Percentiles rank a stretch among this genome's conserved stretches.
phyloP scores from a whole-genome alignment of 495 filamentous ascomycete species.

The Tetracladium marchalianum region DNA sequence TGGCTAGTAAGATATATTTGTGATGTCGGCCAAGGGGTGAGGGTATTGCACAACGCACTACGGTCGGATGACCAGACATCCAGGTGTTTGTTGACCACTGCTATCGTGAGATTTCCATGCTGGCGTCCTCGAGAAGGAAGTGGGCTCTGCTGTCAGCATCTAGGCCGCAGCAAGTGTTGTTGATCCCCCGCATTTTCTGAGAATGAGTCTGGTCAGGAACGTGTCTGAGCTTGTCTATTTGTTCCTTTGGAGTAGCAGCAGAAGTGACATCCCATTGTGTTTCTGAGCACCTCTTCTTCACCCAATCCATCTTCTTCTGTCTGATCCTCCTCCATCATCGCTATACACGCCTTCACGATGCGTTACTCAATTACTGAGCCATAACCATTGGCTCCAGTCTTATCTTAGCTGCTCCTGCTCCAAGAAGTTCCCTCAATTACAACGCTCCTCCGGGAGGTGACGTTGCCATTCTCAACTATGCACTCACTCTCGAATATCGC shows the following conservation, averaged over 20 bases:
- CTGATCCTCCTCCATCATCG: not conserved
- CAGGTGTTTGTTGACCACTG: too few relatives aligned
- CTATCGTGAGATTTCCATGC: too few relatives aligned
- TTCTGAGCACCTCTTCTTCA: not conserved
- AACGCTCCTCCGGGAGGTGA: conserved; percentile 16
- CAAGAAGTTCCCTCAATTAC: conserved; percentile 8
- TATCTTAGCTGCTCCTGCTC: conserved; percentile 5
- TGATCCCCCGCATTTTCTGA: conserved; percentile 1
- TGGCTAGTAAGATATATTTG: too few relatives aligned
- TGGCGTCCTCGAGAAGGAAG: too few relatives aligned
- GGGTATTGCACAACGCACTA: too few relatives aligned
- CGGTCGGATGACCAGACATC: too few relatives aligned
- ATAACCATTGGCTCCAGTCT: conserved; percentile 1
- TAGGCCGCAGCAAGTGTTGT: not conserved
- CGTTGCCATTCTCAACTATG: conserved; percentile 19
- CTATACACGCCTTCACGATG: conserved; percentile 8
- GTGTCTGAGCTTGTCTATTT: too few relatives aligned
- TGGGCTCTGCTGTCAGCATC: too few relatives aligned
- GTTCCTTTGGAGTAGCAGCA: too few relatives aligned
- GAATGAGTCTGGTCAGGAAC: too few relatives aligned
- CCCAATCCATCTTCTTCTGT: not conserved
- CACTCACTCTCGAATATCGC: conserved; percentile 34
- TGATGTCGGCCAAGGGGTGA: too few relatives aligned
- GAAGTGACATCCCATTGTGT: not conserved
- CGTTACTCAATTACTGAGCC: conserved; percentile 5